Evolutionary conservation across 306 rosid species (phyloP), one percentile per base, ranked within the genome.

Genomic region (Cucurbita pepo): DNA sequence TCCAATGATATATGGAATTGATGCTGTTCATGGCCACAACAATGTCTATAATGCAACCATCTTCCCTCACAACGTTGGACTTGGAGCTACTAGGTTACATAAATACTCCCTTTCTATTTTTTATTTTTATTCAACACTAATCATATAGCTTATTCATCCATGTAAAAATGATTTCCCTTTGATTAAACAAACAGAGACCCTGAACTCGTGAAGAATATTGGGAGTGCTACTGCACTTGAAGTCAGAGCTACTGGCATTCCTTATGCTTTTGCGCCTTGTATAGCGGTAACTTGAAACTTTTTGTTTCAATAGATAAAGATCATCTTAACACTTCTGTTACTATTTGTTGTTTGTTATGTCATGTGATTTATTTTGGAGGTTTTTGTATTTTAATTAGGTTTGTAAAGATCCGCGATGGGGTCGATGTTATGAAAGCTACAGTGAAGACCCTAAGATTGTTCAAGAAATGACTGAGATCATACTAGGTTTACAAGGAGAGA

Each of bases 371-470:
- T 12, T 57, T 57, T 54, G 18, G 4, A 1, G 1, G 0, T 18
- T 4, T 11, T 10, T 10, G 0, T 7, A 4, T 54, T 8, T 57
- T 10, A 36, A 6, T 34, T 34, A 58, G 64, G 75, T 71, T 10
- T 71, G 75, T 52, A 71, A 62, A 53, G 75, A 71, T 71, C 75
- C 75, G 18, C 9, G 74, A 47, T 70, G 74, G 74, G 74, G 74
- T 30, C 59, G 74, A 10, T 70, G 74, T 50, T 70, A 50, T 12
- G 64, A 58, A 58, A 58, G 64, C 43, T 58, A 4, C 14, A 5
- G 64, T 3, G 64, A 58, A 6, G 55, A 55, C 7, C 59, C 44
- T 19, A 51, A 22, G 0, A 14, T 70, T 22, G 74, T 70, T 10
- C 62, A 71, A 71, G 62, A 34, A 0, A 71, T 71, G 75, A 71